phyloP scores from a whole-genome alignment of 2,329 filamentous ascomycete species.

The Trichoderma koningiopsis region DNA sequence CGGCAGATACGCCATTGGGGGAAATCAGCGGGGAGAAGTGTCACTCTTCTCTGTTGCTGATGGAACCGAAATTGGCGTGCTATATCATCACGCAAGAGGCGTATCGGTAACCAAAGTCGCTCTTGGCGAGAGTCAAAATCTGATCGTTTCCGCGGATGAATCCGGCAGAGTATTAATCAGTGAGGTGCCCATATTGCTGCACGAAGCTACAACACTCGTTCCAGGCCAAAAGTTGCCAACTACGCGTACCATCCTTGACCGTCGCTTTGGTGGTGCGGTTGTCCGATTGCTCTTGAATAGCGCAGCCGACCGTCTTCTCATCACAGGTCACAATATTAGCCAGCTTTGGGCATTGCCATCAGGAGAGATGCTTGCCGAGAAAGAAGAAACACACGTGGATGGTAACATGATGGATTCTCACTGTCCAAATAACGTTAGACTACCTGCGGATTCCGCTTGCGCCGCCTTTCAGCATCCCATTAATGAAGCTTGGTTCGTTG shows the following conservation, averaged over 20 bases:
- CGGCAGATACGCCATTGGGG: neutral
- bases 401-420: neutral
- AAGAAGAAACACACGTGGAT: neutral
- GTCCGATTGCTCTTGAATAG: neutral
- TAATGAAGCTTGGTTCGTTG: neutral
- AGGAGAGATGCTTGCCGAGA: neutral
- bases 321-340: neutral
- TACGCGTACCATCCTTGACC: neutral
- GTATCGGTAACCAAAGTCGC: neutral
- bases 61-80: neutral
- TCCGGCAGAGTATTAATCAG: neutral
- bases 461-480: neutral
- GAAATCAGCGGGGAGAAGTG: neutral
- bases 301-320: neutral
- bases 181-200: neutral
- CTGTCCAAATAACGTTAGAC: too few relatives aligned
- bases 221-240: neutral
- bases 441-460: neutral
- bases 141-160: neutral
- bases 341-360: conserved; percentile 8
- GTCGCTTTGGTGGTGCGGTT: neutral
- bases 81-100: neutral
- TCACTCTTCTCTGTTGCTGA: neutral
- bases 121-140: neutral
- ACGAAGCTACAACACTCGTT: neutral